Evolutionary conservation across 2,329 filamentous ascomycete genomes (phyloP), one percentile per base, ranked within the genome.

Genomic region (Aureobasidium namibiae): DNA sequence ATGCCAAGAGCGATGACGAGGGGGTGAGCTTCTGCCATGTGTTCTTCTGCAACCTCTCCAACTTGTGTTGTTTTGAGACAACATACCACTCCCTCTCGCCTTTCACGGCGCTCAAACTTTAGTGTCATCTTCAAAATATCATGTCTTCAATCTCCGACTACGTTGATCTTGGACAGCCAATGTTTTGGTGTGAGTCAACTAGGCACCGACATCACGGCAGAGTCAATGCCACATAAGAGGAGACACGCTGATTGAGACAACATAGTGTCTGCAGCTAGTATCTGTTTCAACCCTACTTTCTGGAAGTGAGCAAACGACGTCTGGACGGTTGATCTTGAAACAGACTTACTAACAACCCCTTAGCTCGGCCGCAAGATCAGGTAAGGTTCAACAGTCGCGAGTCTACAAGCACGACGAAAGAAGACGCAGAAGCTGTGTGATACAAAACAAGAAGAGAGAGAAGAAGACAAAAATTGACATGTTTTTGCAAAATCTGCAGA

Each of bases 241-340:
- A 52, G 18, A 18, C n/a, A 21, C 8, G 39, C 29, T 34, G 52
- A 45, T 24, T 14, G 29, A 34, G 23, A 18, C 18, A 18, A 36
- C 7, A 36, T 63, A 96, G 92, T 94, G 66, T 89, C 90, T 66
- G 89, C 86, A 49, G 81, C 80, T 59, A 83, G 89, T 56, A 95
- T 99, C 75, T 82, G 87, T 50, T 97, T 99, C 76, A 99, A 99
- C 75, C 94, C 94, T 23, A 87, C 94, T n/a, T 97, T 96, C 75
- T 99, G 94, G 94, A 99, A 99, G 92, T 96, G 81, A 80, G 89
- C 82, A 56, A 3, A 1, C 8, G 23, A 13, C 14, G 21, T 26
- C 3, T 16, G 1, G 2, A 6, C 7, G 2, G 1, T 4, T 24
- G 9, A 8, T n/a, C 18, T 29, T 9, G 7, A 16, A 42, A 16